Evolutionary conservation across 2,329 filamentous ascomycete genomes (phyloP).

Genomic region (Xylaria digitata): DNA sequence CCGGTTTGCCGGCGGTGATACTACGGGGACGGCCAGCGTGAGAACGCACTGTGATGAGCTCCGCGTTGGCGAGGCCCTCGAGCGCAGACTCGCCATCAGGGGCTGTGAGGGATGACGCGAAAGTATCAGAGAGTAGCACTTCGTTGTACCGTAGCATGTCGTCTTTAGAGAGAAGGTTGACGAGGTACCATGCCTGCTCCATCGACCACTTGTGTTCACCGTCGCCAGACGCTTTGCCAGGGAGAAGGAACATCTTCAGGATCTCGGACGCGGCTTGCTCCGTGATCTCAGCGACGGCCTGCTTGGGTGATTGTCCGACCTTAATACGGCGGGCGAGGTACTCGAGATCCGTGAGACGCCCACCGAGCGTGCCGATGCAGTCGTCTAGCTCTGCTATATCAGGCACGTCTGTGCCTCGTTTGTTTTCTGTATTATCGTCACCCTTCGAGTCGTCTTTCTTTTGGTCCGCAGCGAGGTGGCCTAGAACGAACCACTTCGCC

Average conservation of each 20-base stretch:
- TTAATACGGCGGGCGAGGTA: constrained; percentile 91
- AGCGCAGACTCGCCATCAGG: constrained; percentile 78
- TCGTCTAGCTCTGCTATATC: constrained; percentile 79
- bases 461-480: constrained; percentile 70
- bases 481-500: constrained; percentile 90
- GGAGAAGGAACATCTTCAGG: constrained; percentile 87
- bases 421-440: constrained; percentile 44
- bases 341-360: constrained; percentile 94
- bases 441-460: constrained; percentile 49
- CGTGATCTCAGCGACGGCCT: constrained; percentile 88
- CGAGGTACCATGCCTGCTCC: constrained; percentile 90
- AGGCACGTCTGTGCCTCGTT: constrained; percentile 41
- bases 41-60: constrained; percentile 79
- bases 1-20: constrained; percentile 84
- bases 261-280: constrained; percentile 90
- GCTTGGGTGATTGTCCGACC: constrained; percentile 82
- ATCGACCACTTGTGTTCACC: constrained; percentile 74
- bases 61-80: constrained; percentile 82
- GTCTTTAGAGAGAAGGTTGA: constrained; percentile 79
- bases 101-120: constrained; percentile 68
- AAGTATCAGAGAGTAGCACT: constrained; percentile 79
- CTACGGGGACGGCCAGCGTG: constrained; percentile 80
- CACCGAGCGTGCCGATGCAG: constrained; percentile 85
- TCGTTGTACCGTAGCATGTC: constrained; percentile 85
- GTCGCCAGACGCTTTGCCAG: constrained; percentile 60